Evolutionary conservation across 257 asterid genomes (phyloP).

Genomic region (Lycium barbarum): DNA sequence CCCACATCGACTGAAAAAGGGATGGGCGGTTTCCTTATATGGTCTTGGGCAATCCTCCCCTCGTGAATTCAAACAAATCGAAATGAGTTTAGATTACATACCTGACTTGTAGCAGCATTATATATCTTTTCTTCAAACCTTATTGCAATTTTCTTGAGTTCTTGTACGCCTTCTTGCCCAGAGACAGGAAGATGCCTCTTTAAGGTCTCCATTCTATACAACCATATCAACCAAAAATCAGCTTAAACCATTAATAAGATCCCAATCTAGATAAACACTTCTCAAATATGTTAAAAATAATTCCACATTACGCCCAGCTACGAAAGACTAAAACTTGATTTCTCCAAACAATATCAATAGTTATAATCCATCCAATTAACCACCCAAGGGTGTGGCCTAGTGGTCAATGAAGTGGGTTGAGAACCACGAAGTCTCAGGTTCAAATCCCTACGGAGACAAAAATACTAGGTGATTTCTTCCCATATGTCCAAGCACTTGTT

Average conservation of each 20-base stretch:
- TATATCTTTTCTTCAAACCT: conserved; percentile 88
- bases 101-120: conserved; percentile 84
- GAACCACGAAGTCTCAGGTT: no score
- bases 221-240: conserved; percentile 18
- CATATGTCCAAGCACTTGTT: no score
- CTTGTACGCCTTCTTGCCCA: conserved; percentile 80
- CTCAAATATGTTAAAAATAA: not conserved
- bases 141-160: conserved; percentile 82
- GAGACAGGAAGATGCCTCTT: conserved; percentile 89
- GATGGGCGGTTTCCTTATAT: not conserved
- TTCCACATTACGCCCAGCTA: not conserved
- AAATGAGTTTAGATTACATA: conserved; percentile 28
- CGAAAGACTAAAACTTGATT: not conserved
- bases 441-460: no score
- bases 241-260: not conserved
- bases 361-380: not conserved
- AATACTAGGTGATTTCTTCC: no score
- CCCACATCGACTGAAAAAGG: not conserved
- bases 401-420: no score
- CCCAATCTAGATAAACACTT: not conserved
- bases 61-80: not conserved
- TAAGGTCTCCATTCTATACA: conserved; percentile 81
- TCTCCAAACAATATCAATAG: not conserved
- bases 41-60: no score
- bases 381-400: no score